Evolutionary conservation across 2,329 filamentous ascomycete species (phyloP).

Genomic region (Hymenoscyphus occultus): DNA sequence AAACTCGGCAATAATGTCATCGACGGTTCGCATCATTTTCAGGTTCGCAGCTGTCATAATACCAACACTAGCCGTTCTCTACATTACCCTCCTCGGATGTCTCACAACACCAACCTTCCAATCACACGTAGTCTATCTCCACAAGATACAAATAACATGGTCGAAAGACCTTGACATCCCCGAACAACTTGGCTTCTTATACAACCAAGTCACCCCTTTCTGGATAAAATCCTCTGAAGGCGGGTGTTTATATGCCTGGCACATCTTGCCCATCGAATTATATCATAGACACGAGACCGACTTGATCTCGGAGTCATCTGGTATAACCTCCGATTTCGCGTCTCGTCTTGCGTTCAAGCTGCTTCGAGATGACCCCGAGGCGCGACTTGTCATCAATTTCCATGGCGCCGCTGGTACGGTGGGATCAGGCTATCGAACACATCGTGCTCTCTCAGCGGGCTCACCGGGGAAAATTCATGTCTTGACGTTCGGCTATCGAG

Average conservation of each 20-base stretch:
- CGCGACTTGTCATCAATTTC: slow-evolving; percentile 53
- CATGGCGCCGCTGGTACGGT: slow-evolving; percentile 45
- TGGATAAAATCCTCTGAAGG: slow-evolving; percentile 68
- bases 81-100: slow-evolving; percentile 45
- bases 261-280: slow-evolving; percentile 73
- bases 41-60: slow-evolving; percentile 30
- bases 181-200: slow-evolving; percentile 72
- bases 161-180: slow-evolving; percentile 73
- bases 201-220: slow-evolving; percentile 83
- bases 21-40: not conserved
- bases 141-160: slow-evolving; percentile 69
- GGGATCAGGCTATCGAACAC: slow-evolving; percentile 70
- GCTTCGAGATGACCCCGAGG: slow-evolving; percentile 59
- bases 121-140: slow-evolving; percentile 68
- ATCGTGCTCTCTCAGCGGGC: slow-evolving; percentile 70
- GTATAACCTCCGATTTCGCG: slow-evolving; percentile 16
- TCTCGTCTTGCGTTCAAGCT: slow-evolving; percentile 50
- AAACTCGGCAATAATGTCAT: not conserved
- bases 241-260: slow-evolving; percentile 81
- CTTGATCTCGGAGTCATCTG: slow-evolving; percentile 47
- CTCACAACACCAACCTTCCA: slow-evolving; percentile 46
- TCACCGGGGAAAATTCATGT: slow-evolving; percentile 69
- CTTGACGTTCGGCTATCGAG: slow-evolving; percentile 83
- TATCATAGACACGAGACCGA: slow-evolving; percentile 68
- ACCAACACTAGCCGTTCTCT: slow-evolving; percentile 36